These are phyloP conservation scores for Ramularia endophylla DNA, from an alignment of 2,329 filamentous ascomycete species.

Conservation along the genomic window DNA sequence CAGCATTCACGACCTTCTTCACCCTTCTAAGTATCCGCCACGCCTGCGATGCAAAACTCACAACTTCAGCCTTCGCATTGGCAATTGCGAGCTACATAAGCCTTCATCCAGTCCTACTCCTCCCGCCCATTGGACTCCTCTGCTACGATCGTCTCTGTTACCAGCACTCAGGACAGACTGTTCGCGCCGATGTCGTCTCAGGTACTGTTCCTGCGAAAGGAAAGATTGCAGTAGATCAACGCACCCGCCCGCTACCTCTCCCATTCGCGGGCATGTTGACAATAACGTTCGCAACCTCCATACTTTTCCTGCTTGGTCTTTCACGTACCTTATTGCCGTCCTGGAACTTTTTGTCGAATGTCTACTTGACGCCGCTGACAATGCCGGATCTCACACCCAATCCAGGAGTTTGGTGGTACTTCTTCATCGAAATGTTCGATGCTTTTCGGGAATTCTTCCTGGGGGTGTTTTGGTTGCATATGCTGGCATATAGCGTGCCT, in stretches of 20 bases:
- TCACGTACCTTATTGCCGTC: conserved; percentile 72
- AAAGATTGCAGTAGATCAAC: conserved; percentile 18
- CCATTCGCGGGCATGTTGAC: conserved; percentile 46
- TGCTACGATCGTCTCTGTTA: conserved; percentile 57
- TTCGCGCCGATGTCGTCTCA: conserved; percentile 1
- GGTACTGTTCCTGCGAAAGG: neutral
- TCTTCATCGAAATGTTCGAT: conserved; percentile 99
- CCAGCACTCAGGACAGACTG: conserved; percentile 5
- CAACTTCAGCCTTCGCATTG: conserved; percentile 76
- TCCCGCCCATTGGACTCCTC: conserved; percentile 74
- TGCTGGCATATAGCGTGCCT: conserved; percentile 82
- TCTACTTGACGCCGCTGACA: conserved; percentile 87
- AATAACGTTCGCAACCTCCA: conserved; percentile 47
- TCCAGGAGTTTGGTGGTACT: conserved; percentile 98
- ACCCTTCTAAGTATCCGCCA: conserved; percentile 78
- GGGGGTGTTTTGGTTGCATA: conserved; percentile 95
- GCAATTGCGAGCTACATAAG: conserved; percentile 86
- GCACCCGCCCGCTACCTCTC: conserved; percentile 15
- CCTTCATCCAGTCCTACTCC: conserved; percentile 81
- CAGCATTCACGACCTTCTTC: conserved; percentile 80
- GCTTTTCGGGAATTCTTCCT: conserved; percentile 96
- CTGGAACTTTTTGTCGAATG: conserved; percentile 81
- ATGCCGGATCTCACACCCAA: conserved; percentile 92
- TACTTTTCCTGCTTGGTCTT: conserved; percentile 60
- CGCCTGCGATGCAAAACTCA: conserved; percentile 63